A percentile compares a stretch with the other conserved stretches of the same genome.
phyloP scores from a whole-genome alignment of 2,329 filamentous ascomycete species.

The Aureobasidium sp. region DNA sequence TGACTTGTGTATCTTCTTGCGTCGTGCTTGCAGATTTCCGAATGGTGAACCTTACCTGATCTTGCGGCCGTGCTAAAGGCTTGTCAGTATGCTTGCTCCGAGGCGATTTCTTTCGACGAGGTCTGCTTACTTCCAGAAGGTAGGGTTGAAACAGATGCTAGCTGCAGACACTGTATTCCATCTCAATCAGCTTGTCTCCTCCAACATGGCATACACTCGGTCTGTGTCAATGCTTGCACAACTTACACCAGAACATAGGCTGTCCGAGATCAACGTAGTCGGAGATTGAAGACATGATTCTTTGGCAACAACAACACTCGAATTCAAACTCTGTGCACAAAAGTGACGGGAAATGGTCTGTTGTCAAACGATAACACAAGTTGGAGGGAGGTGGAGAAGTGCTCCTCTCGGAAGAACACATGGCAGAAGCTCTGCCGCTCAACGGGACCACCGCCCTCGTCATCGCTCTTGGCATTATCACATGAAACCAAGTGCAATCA shows the following conservation, averaged over 20 bases:
- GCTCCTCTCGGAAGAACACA: neutral
- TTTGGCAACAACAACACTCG: neutral
- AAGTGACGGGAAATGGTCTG: neutral
- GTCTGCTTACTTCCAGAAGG: conserved; percentile 92
- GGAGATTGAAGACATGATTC: conserved; percentile 4
- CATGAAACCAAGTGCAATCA: neutral
- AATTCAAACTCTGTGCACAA: neutral
- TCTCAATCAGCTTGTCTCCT: neutral
- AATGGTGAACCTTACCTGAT: conserved; percentile 48
- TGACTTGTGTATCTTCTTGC: conserved; percentile 14
- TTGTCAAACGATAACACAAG: neutral
- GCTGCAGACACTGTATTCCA: conserved; percentile 58
- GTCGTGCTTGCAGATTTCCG: conserved; percentile 16
- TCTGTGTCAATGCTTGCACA: too few relatives aligned
- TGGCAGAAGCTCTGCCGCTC: conserved; percentile 2
- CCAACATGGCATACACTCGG: conserved; percentile 15
- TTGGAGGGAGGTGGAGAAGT: neutral
- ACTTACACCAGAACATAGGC: conserved; percentile 40
- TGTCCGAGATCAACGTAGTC: conserved; percentile 35
- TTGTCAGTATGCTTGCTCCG: neutral
- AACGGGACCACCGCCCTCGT: neutral
- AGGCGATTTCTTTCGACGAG: too few relatives aligned
- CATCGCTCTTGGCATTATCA: conserved; percentile 2
- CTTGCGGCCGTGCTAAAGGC: conserved; percentile 66
- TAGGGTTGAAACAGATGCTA: conserved; percentile 87